These are phyloP conservation scores for Didymella lethalis DNA, from an alignment of 2,329 filamentous ascomycete genomes.

Conservation along the genomic window DNA sequence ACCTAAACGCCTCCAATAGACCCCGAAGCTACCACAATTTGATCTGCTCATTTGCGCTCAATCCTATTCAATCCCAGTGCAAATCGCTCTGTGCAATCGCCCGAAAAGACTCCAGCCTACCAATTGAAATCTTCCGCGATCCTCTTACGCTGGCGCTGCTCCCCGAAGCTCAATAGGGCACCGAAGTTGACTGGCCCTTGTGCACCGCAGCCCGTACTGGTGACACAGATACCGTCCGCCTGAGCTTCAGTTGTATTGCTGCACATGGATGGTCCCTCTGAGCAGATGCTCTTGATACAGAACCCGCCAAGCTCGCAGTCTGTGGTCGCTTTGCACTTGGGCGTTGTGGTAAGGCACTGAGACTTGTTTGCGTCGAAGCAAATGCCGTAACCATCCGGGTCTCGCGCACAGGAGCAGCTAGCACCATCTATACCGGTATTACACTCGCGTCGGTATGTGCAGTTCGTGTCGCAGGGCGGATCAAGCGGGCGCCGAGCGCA, in stretches of 20 bases:
- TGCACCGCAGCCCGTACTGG: constrained; percentile 30
- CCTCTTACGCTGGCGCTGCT: constrained; percentile 24
- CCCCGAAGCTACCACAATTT: background rate
- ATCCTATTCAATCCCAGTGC: background rate
- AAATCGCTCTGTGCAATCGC: background rate
- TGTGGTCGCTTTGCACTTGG: background rate
- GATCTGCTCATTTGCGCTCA: background rate
- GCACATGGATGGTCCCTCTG: constrained; percentile 18
- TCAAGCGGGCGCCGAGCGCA: constrained; percentile 33
- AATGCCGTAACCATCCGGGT: constrained; percentile 34
- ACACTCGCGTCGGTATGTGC: constrained; percentile 38
- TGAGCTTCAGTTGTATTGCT: constrained; percentile 12
- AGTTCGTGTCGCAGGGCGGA: constrained; percentile 41
- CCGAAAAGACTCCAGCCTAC: background rate
- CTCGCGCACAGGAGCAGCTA: constrained; percentile 41
- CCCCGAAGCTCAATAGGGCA: constrained; percentile 23
- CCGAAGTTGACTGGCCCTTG: constrained; percentile 24
- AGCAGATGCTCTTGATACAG: constrained; percentile 31
- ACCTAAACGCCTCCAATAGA: constrained; percentile 1
- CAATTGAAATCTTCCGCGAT: constrained; percentile 6
- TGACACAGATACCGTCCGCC: constrained; percentile 30
- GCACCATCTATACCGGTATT: constrained; percentile 21
- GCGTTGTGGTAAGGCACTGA: constrained; percentile 20
- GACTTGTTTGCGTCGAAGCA: constrained; percentile 40
- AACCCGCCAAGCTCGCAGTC: constrained; percentile 29